phyloP scores from a whole-genome alignment of 257 asterid species.

The Fraxinus anomala region DNA sequence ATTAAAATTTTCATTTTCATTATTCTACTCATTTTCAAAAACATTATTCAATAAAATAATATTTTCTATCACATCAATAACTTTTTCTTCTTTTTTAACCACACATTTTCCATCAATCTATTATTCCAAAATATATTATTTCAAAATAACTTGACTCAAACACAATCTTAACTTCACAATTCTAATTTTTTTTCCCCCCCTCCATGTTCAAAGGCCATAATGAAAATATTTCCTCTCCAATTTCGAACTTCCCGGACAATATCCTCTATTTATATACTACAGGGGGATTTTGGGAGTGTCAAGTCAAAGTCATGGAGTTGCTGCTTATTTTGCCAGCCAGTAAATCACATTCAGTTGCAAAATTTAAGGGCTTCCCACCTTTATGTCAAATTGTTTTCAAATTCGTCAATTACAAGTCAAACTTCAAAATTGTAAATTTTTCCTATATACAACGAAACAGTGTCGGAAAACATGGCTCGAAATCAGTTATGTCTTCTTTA shows the following conservation, averaged over 20 bases:
- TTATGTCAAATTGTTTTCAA: neutral
- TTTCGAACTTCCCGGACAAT: neutral
- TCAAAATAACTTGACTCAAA: no score
- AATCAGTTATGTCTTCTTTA: conserved; percentile 22
- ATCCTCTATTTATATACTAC: neutral
- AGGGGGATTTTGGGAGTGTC: neutral
- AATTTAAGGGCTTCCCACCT: neutral
- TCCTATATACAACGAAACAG: conserved; percentile 11
- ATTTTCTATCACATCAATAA: no score
- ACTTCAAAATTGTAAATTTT: conserved; percentile 4
- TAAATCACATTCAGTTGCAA: neutral
- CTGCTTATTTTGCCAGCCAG: neutral
- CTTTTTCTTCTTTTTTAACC: no score
- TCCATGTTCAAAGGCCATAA: no score
- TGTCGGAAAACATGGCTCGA: conserved; percentile 22
- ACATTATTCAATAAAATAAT: no score
- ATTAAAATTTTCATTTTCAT: no score
- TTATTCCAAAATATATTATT: no score
- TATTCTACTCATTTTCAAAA: no score
- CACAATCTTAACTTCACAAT: no score
- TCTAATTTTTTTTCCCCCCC: no score
- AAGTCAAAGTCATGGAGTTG: neutral
- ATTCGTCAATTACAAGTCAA: neutral
- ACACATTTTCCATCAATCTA: no score
- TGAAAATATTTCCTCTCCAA: neutral